Evolutionary conservation across 2,329 filamentous ascomycete genomes (phyloP).

Genomic region (Cercospora sojina): DNA sequence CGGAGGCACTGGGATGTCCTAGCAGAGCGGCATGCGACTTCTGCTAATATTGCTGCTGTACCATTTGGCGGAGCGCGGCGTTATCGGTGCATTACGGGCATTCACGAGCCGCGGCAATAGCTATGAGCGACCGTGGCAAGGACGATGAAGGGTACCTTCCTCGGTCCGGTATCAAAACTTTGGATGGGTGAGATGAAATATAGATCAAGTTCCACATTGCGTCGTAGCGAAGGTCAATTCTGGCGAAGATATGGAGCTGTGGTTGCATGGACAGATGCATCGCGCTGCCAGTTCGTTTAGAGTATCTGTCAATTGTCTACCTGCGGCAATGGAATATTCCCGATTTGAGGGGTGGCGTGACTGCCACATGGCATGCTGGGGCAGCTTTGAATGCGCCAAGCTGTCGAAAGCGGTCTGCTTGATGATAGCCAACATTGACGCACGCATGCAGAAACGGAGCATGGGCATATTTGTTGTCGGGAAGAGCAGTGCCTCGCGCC

Average conservation of each 20-base stretch:
- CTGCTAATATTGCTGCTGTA: constrained; percentile 2
- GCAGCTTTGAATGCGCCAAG: not conserved
- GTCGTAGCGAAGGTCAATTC: not conserved
- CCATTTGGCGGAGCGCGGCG: constrained; percentile 1
- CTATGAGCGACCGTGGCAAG: not conserved
- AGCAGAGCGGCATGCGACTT: not conserved
- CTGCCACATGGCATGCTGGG: not conserved
- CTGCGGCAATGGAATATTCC: not conserved
- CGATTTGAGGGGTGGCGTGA: not conserved
- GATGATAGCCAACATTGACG: not conserved
- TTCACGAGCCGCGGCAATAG: not conserved
- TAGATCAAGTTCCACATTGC: not conserved
- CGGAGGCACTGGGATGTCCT: not conserved
- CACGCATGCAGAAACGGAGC: not conserved
- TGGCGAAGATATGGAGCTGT: not conserved
- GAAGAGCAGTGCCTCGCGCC: not conserved
- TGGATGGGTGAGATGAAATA: not conserved
- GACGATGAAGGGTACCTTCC: too few species aligned
- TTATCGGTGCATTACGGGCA: constrained; percentile 2
- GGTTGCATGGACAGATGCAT: not conserved
- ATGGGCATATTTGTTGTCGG: not conserved
- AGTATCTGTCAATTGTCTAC: not conserved
- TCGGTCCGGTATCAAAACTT: not conserved
- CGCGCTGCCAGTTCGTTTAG: not conserved
- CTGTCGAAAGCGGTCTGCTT: not conserved